These are phyloP conservation scores for Friedmanniomyces simplex DNA, from an alignment of 495 filamentous ascomycete species.

Conservation along the genomic window DNA sequence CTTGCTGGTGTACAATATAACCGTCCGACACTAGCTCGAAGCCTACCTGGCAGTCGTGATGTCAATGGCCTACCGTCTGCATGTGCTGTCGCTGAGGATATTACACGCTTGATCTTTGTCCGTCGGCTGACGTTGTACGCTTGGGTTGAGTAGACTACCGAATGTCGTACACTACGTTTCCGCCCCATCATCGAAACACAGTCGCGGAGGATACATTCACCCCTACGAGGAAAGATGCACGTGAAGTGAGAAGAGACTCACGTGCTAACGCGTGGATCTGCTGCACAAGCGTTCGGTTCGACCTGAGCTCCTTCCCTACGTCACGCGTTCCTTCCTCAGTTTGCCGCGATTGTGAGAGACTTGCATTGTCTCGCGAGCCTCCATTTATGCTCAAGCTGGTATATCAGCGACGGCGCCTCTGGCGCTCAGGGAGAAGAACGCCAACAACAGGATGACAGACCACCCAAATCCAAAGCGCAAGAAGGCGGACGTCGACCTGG, in stretches of 20 bases:
- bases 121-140: too few relatives aligned
- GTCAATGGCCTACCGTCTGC: background rate
- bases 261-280: background rate
- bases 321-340: background rate
- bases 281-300: background rate
- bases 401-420: background rate
- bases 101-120: too few relatives aligned
- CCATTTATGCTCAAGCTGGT: background rate
- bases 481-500: conserved; percentile 20
- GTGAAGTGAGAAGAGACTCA: too few relatives aligned
- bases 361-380: background rate
- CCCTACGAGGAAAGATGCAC: too few relatives aligned
- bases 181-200: too few relatives aligned
- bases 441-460: background rate
- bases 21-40: too few relatives aligned
- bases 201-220: too few relatives aligned
- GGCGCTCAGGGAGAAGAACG: background rate
- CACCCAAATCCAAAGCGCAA: conserved; percentile 18
- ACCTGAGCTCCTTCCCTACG: background rate
- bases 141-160: too few relatives aligned
- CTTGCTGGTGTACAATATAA: too few relatives aligned
- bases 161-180: too few relatives aligned
- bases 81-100: background rate
- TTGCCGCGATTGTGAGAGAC: too few relatives aligned
- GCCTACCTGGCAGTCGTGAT: background rate